Evolutionary conservation across 2,329 filamentous ascomycete species (phyloP), one percentile per base, ranked within the genome.

Genomic region (Cytospora leucostoma): DNA sequence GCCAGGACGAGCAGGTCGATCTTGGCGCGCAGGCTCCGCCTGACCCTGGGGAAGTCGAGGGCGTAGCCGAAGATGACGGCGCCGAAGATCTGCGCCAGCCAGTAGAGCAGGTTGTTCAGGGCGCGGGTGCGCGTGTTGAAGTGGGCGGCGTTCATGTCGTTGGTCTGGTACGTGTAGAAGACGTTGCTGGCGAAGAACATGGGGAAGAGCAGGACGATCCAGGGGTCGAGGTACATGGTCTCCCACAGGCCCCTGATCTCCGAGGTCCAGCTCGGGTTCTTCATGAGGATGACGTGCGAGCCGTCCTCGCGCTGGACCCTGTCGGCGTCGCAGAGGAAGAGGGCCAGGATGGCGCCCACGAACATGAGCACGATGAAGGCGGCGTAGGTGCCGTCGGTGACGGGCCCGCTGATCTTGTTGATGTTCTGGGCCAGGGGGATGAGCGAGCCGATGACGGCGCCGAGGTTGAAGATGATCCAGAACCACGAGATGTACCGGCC

Each of bases 391-490:
- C 91, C 92, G 70, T 93, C 89, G 54, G 77, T 86, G 64, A 91
- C 88, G 15, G 79, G 78, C 54, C 75, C 74, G 63, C 61, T 76
- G 15, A 74, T 82, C 64, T 79, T 82, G 77, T 91, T 75, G 71
- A 91, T 83, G 77, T 91, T 91, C 75, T 91, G 83, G 67, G 83
- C 89, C 5, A 92, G 83, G n/a, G 89, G 88, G 66, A 92, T 90
- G 70, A 88, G 76, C 71, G 88, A 87, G 66, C 93, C 93, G 74
- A 97, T 92, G 66, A 97, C 93, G 70, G 88, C 93, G 70, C 93
- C 93, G 64, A 93, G 76, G 77, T 97, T 97, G 83, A 97, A 97
- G 71, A 97, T 96, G 74, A 93, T 88, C 93, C 93, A 97, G 78
- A 97, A 97, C 79, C 87, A 88, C 65, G 90, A 90, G 74, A 97